Evolutionary conservation across 192 early-diverging fungal genomes (phyloP), one percentile per base, ranked within the genome.

Genomic region (Lobosporangium transversale): DNA sequence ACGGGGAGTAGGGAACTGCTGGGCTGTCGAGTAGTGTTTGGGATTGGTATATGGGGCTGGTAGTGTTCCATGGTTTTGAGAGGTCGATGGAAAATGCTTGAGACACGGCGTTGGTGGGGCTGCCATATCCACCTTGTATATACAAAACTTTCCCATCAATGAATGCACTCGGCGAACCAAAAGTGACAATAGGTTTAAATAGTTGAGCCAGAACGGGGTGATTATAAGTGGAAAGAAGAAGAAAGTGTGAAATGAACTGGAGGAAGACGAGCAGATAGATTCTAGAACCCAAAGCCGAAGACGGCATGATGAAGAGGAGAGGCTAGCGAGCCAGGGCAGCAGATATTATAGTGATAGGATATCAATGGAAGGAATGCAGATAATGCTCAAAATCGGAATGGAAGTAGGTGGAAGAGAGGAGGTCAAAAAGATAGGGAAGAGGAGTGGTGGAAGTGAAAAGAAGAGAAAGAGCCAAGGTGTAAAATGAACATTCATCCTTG

Each of bases 31-130:
- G 17, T 17, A 12, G 17, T 17, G 40, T 12, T 42, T 12, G 9
- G 17, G 10, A 12, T 17, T 27, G 30, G 49, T 42, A 62, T 2
- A 29, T 3, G 24, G 35, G 33, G 0, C 7, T 23, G 15, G 49
- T 2, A 4, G 49, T 62, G 9, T 52, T 42, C 60, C 60, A 62
- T 17, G 60, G 35, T 0, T 5, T 1, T 7, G 47, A 37, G 23
- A 62, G 60, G 35, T 50, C 49, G 32, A 62, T 43, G 11, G 42
- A 27, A 23, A 62, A 52, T 0, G 36, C 29, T n/a, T 62, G 60
- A 23, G 12, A 12, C 2, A 36, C 27, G 3, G 24, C 0, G 0
- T n/a, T 48, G 1, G 33, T 37, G 9, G 7, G 3, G 3, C 32
- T 2, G 49, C 31, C 9, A 24, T 15, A 29, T 1, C 60, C 60